phyloP scores from a whole-genome alignment of 2,329 filamentous ascomycete genomes.

The Ceratocystiopsis brevicomis region DNA sequence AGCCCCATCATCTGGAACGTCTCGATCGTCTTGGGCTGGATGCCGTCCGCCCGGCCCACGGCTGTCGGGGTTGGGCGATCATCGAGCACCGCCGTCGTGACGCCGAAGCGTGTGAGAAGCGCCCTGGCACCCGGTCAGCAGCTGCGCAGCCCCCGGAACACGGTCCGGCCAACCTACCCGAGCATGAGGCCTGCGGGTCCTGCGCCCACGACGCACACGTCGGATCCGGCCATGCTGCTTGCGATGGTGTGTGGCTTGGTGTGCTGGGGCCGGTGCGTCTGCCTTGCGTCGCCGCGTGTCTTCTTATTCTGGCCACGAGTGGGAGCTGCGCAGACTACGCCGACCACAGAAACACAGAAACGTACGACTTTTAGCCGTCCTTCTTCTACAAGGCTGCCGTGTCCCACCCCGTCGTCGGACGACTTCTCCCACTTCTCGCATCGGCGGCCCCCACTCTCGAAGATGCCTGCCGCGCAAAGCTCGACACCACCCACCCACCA shows the following conservation, averaged over 20 bases:
- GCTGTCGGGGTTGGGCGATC: constrained; percentile 16
- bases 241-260: not conserved
- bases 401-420: no score
- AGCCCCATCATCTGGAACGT: constrained; percentile 55
- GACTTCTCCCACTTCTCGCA: no score
- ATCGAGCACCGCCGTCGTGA: constrained; percentile 13
- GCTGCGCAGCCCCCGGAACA: constrained; percentile 3
- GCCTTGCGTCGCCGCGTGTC: no score
- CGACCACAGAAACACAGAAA: no score
- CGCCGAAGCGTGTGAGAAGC: constrained; percentile 34
- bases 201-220: constrained; percentile 12
- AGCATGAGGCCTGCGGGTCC: constrained; percentile 22
- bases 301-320: no score
- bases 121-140: not conserved
- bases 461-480: no score
- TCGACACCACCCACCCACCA: no score
- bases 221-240: not conserved
- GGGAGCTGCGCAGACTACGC: no score
- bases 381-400: no score
- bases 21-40: constrained; percentile 64
- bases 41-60: constrained; percentile 41
- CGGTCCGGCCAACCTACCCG: constrained; percentile 6
- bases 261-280: not conserved
- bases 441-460: no score
- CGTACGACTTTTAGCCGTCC: no score